Base-by-base conservation (phyloP, 495 filamentous ascomycete genomes). In the Penicillium daleae region DNA sequence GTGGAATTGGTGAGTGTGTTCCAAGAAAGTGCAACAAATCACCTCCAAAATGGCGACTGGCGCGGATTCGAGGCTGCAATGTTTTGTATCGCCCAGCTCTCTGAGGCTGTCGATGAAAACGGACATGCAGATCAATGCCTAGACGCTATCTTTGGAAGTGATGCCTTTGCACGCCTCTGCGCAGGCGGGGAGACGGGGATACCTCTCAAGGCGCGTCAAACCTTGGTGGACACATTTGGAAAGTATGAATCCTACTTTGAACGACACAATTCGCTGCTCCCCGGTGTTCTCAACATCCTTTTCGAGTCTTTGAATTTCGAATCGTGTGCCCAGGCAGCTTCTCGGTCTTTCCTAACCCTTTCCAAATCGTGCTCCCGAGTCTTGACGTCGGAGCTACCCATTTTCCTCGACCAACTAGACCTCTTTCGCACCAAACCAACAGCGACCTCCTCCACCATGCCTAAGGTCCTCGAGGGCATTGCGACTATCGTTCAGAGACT, bases 231-330 rank as follows among this genome's bases (percentile, higher is more conserved):
- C 58, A 80, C 92, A 60, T 88, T 97, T 40, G 90, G 89, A 63
- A 83, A 83, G 51, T 97, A 95, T 74, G 85, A 88, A 33, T 83
- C 87, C 39, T 97, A 92, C 76, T 97, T 97, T 72, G 85, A 90
- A 69, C 83, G 86, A 29, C 85, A 92, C 67, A 79, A 86, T 21
- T 80, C 88, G 59, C 82, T 87, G 63, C 83, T 99, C 9, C 89
- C 92, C 1, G 75, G 85, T 59, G 89, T 91, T 3, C 78, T 99
- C 31, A 92, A 89, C 60, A 89, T 97, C 55, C 82, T 97, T 4
- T 97, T 97, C 68, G 82, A 82, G 44, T 89, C 91, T 2, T 78
- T 96, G 33, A 83, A 85, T 22, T 86, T 88, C 27, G 82, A 84
- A 8, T 75, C 83, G 13, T 84, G 96, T 49, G 88, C 90, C 13